A percentile compares a stretch with the other conserved stretches of the same genome.
Evolutionary conservation across 352 stramenopile genomes (phyloP).

Genomic region (Pythium guiyangense): DNA sequence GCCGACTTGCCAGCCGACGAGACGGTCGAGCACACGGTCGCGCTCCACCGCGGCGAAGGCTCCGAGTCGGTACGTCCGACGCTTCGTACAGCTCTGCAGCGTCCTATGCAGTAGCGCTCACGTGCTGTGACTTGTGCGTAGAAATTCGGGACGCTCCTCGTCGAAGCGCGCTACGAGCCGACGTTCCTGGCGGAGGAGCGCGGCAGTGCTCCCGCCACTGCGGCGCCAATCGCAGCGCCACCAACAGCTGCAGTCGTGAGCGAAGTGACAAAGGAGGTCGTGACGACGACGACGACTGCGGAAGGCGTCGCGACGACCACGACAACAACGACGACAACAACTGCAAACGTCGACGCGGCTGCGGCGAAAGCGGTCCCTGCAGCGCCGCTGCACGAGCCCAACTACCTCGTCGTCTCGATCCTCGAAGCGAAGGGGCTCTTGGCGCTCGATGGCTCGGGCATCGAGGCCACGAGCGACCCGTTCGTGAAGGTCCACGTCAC

Average conservation of each 20-base stretch:
- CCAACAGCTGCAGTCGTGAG: constrained; percentile 3
- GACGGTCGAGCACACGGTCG: constrained; percentile 25
- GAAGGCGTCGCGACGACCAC: constrained; percentile 9
- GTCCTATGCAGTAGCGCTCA: no score
- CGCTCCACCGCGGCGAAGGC: constrained; percentile 11
- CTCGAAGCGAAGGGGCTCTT: constrained; percentile 51
- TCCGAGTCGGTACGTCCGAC: constrained; percentile 9
- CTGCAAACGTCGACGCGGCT: background rate
- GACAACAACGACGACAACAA: constrained; percentile 13
- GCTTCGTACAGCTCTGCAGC: no score
- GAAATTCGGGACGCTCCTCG: constrained; percentile 11
- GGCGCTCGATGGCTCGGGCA: constrained; percentile 47
- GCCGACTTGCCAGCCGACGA: constrained; percentile 28
- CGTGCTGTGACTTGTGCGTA: no score
- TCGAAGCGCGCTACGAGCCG: constrained; percentile 44
- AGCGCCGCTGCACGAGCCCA: constrained; percentile 18
- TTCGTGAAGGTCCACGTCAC: constrained; percentile 55
- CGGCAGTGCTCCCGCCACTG: constrained; percentile 3
- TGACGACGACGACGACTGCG: constrained; percentile 8
- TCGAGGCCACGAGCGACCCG: constrained; percentile 59
- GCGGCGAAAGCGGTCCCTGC: background rate
- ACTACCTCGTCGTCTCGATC: constrained; percentile 66
- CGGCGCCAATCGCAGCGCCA: constrained; percentile 3
- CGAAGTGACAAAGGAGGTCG: constrained; percentile 7
- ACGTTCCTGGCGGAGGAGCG: constrained; percentile 22